These are phyloP conservation scores for Chromosphaera perkinsii DNA, from an alignment of 208 protist species.

Conservation along the genomic window DNA sequence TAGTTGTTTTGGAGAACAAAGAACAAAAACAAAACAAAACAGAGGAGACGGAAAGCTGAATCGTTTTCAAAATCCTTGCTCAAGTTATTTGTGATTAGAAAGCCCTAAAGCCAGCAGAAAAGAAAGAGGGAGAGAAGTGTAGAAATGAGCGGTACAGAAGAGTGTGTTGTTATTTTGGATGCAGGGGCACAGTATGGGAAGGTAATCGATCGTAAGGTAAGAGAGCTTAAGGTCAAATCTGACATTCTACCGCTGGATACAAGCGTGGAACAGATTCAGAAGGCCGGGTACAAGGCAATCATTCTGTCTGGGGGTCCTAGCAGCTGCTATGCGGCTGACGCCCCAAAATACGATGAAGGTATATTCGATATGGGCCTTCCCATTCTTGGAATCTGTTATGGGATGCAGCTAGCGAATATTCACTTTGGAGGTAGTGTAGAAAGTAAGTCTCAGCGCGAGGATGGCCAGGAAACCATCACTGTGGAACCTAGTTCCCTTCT, in stretches of 20 bases:
- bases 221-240: constrained; percentile 81
- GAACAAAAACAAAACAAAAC: no score
- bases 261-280: constrained; percentile 2
- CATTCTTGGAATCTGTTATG: constrained; percentile 94
- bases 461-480: constrained; percentile 75
- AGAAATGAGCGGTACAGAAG: no score
- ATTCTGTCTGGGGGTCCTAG: constrained; percentile 89
- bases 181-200: constrained; percentile 90
- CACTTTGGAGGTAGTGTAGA: constrained; percentile 77
- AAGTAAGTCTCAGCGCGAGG: constrained; percentile 74
- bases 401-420: constrained; percentile 83
- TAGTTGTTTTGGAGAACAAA: no score
- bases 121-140: no score
- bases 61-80: no score
- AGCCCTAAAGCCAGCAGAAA: no score
- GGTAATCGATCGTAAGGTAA: constrained; percentile 82
- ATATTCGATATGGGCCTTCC: constrained; percentile 71
- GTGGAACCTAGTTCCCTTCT: constrained; percentile 2
- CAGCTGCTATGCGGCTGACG: constrained; percentile 73
- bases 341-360: constrained; percentile 67
- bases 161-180: constrained; percentile 80
- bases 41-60: no score
- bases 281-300: constrained; percentile 58
- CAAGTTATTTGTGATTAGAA: no score
- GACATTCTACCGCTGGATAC: constrained; percentile 69